phyloP scores from a whole-genome alignment of 225 moss, liverwort and hornwort species.

The Rhytidiadelphus loreus region DNA sequence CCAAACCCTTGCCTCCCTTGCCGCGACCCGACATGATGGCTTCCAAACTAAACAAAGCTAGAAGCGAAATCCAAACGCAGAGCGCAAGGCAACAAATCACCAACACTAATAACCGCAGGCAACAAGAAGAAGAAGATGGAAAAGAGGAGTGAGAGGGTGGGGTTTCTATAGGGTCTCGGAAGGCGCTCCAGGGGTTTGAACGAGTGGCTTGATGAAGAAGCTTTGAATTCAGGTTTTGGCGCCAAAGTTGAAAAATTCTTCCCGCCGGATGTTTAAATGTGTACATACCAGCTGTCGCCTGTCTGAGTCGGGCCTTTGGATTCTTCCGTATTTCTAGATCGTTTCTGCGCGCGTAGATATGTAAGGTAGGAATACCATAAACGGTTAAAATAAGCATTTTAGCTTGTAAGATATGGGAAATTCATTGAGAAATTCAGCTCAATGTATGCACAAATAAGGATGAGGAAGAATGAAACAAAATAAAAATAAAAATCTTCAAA shows the following conservation, averaged over 20 bases:
- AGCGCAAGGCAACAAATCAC: accelerated
- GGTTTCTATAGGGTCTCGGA: background rate
- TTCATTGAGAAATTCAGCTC: too few species aligned
- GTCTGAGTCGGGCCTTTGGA: background rate
- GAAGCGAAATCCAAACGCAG: background rate
- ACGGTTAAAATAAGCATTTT: too few species aligned
- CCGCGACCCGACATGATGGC: background rate
- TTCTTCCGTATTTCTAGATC: background rate
- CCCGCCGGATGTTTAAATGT: background rate
- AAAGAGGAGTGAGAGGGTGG: accelerated
- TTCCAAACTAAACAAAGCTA: too few species aligned
- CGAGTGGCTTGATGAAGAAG: background rate
- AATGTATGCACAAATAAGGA: too few species aligned
- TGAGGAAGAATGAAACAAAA: too few species aligned
- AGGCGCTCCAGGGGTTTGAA: background rate
- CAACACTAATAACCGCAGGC: accelerated
- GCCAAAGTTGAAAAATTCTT: background rate
- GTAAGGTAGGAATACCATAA: too few species aligned
- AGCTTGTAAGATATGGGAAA: too few species aligned
- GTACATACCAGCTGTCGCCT: background rate
- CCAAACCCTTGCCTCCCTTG: background rate
- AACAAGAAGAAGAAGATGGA: background rate
- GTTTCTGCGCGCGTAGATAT: background rate
- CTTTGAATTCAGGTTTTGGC: background rate
- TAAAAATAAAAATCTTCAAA: too few species aligned